phyloP scores from a whole-genome alignment of 139 green algal species.

The Tetradesmus obliquus region DNA sequence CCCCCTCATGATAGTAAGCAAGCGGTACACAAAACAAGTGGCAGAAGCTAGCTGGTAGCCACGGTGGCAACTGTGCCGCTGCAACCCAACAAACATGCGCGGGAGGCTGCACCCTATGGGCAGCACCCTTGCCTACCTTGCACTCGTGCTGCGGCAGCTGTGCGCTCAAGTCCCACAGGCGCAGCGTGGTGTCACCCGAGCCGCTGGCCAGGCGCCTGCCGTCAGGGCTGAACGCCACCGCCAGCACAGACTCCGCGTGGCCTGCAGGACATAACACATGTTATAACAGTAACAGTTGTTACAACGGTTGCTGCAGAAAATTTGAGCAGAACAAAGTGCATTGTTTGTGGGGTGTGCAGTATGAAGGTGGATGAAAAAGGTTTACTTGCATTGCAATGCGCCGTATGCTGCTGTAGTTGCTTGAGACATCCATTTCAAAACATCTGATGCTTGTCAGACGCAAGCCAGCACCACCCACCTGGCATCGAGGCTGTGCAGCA shows the following conservation, averaged over 20 bases:
- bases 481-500: slow-evolving; percentile 92
- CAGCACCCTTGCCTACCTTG: slow-evolving; percentile 61
- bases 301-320: slow-evolving; percentile 54
- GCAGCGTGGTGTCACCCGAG: slow-evolving; percentile 92
- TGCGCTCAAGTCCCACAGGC: slow-evolving; percentile 96
- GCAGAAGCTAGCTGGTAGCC: neutral
- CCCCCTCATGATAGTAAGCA: neutral
- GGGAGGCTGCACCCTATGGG: too few relatives aligned
- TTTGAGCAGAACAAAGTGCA: neutral
- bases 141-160: slow-evolving; percentile 84
- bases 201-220: slow-evolving; percentile 89
- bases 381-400: too few relatives aligned
- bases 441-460: too few relatives aligned
- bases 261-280: too few relatives aligned
- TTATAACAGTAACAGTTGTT: too few relatives aligned
- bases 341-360: too few relatives aligned
- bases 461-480: slow-evolving; percentile 23
- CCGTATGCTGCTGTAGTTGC: neutral
- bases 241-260: slow-evolving; percentile 94
- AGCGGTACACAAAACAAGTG: too few relatives aligned
- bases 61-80: neutral
- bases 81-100: neutral
- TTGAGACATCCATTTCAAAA: too few relatives aligned
- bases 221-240: slow-evolving; percentile 93
- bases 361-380: too few relatives aligned